A percentile compares a stretch with the other conserved stretches of the same genome.
Evolutionary conservation across 2,329 filamentous ascomycete species (phyloP).

Genomic region (Chalara sp.): DNA sequence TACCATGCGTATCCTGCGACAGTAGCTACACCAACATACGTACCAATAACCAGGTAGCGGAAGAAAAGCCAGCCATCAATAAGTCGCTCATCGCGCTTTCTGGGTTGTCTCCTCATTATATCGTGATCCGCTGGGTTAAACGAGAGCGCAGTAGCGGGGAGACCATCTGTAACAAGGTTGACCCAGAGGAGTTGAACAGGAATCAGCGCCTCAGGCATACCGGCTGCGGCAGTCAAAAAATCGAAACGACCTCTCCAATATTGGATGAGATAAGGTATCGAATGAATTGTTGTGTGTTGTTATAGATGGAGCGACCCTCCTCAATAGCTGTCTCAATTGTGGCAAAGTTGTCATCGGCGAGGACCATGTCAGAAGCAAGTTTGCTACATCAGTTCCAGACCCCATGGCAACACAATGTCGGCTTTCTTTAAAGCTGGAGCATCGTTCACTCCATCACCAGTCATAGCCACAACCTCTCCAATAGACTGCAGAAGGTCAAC

Average conservation of each 20-base stretch:
- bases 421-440: constrained; percentile 97
- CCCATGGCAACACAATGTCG: constrained; percentile 98
- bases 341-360: constrained; percentile 97
- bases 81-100: constrained; percentile 87
- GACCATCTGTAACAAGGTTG: constrained; percentile 94
- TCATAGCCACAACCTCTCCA: constrained; percentile 97
- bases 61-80: constrained; percentile 97
- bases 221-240: constrained; percentile 90
- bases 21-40: constrained; percentile 89
- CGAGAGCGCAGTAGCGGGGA: constrained; percentile 90
- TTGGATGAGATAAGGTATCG: constrained; percentile 98
- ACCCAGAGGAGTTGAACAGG: constrained; percentile 98
- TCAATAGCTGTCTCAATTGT: constrained; percentile 95
- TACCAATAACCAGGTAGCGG: constrained; percentile 93
- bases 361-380: constrained; percentile 95
- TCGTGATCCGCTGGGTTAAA: constrained; percentile 99
- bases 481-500: constrained; percentile 91
- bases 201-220: constrained; percentile 96
- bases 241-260: constrained; percentile 97
- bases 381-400: constrained; percentile 92
- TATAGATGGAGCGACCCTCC: constrained; percentile 96
- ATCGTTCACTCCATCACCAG: constrained; percentile 97
- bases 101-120: constrained; percentile 87
- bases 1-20: constrained; percentile 99
- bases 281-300: constrained; percentile 99